These are phyloP conservation scores for Tulasnella sp. DNA, from an alignment of 768 basidiomycete genomes.

Conservation along the genomic window DNA sequence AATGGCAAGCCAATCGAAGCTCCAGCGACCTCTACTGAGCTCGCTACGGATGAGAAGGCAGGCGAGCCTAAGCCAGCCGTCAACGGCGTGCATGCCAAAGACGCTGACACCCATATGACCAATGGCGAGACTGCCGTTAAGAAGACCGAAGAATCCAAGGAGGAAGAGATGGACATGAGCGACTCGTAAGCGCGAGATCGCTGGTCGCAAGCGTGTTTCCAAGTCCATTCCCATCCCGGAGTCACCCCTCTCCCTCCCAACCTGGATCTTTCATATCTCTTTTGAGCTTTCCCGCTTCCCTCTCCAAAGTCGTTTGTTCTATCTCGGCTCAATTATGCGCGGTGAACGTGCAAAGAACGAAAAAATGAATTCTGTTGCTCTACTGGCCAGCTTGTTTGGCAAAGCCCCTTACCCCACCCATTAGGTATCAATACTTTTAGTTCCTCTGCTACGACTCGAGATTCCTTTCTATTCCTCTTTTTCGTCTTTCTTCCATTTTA, in stretches of 20 bases:
- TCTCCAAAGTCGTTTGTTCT: neutral
- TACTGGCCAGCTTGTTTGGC: neutral
- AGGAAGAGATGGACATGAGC: slow-evolving; percentile 20
- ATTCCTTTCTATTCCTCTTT: neutral
- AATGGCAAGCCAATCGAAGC: neutral
- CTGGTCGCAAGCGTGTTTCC: neutral
- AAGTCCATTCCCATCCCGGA: neutral
- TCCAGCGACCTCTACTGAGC: neutral
- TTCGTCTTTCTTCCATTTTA: neutral
- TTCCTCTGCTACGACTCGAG: neutral
- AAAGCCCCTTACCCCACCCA: neutral
- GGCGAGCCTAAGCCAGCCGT: neutral
- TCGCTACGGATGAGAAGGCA: slow-evolving; percentile 1
- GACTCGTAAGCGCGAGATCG: slow-evolving; percentile 1
- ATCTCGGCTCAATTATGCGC: neutral
- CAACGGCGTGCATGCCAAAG: slow-evolving; percentile 6
- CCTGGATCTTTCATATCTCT: neutral
- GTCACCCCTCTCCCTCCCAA: neutral
- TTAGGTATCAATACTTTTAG: slow-evolving; percentile 3
- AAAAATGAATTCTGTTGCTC: neutral
- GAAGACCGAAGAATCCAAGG: neutral
- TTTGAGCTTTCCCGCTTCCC: neutral
- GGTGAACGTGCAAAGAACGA: neutral
- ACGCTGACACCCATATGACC: neutral
- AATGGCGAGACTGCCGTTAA: neutral